A percentile compares a stretch with the other conserved stretches of the same genome.
phyloP scores from a whole-genome alignment of 768 basidiomycete species.

The Xanthoconium stramineum region DNA sequence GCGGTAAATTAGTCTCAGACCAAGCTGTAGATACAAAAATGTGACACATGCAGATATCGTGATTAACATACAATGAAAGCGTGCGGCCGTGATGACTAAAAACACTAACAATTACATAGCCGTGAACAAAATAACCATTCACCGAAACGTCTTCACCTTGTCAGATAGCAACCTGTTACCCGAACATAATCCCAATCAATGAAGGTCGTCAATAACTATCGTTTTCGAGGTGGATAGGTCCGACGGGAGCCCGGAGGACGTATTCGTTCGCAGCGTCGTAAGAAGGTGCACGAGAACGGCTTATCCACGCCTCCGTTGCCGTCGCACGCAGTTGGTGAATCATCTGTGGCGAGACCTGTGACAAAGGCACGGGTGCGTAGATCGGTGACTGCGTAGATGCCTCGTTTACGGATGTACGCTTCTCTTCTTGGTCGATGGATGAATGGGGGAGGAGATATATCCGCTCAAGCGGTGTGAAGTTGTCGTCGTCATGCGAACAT shows the following conservation, averaged over 20 bases:
- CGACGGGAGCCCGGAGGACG: background rate
- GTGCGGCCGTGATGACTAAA: constrained; percentile 1
- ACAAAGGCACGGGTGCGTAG: constrained; percentile 70
- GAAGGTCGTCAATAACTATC: constrained; percentile 6
- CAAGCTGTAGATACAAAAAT: constrained; percentile 4
- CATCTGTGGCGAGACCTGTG: constrained; percentile 49
- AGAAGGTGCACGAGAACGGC: constrained; percentile 7
- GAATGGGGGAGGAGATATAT: constrained; percentile 56
- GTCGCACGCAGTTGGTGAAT: constrained; percentile 48
- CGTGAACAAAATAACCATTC: background rate
- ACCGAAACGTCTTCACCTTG: background rate
- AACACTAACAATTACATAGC: constrained; percentile 3
- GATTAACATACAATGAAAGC: constrained; percentile 9
- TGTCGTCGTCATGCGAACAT: constrained; percentile 20
- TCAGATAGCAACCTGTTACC: background rate
- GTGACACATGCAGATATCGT: constrained; percentile 1
- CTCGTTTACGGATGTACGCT: constrained; percentile 1
- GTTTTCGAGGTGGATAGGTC: constrained; percentile 20
- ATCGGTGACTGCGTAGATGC: constrained; percentile 27
- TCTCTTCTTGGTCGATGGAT: constrained; percentile 8
- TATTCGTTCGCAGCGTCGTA: constrained; percentile 4
- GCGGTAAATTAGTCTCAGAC: constrained; percentile 4
- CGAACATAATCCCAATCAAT: background rate
- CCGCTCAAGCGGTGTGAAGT: constrained; percentile 44
- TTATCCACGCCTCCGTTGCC: constrained; percentile 70